A percentile compares a stretch with the other conserved stretches of the same genome.
These are phyloP conservation scores for Hypoxylon sp. DNA, from an alignment of 2,329 filamentous ascomycete species.

Conservation along the genomic window DNA sequence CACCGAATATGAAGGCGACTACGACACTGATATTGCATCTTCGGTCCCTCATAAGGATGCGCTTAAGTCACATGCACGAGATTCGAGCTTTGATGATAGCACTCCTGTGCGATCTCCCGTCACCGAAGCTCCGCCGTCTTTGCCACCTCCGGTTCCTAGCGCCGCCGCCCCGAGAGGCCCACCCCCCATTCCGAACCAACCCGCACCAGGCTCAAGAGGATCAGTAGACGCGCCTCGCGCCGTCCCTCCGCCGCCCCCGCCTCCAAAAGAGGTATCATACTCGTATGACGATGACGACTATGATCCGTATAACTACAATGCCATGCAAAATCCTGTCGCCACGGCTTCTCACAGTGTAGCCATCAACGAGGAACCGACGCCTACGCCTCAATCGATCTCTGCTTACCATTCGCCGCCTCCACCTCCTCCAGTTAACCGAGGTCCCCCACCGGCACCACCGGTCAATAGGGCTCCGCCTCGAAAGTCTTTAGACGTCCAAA, in stretches of 20 bases:
- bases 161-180: constrained; percentile 70
- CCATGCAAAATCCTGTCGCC: constrained; percentile 47
- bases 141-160: constrained; percentile 69
- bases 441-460: constrained; percentile 57
- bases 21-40: constrained; percentile 97
- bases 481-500: constrained; percentile 74
- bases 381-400: constrained; percentile 63
- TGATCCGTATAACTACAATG: constrained; percentile 72
- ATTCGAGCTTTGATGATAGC: constrained; percentile 80
- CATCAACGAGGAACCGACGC: constrained; percentile 60
- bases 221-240: constrained; percentile 79
- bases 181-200: constrained; percentile 74
- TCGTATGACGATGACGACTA: constrained; percentile 73
- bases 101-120: constrained; percentile 70
- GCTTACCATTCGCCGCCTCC: constrained; percentile 58
- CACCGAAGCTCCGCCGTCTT: constrained; percentile 58
- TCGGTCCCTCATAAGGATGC: constrained; percentile 94
- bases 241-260: constrained; percentile 74
- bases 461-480: constrained; percentile 59
- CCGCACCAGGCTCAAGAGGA: constrained; percentile 63
- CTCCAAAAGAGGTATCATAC: constrained; percentile 58
- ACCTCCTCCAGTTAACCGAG: constrained; percentile 62
- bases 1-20: constrained; percentile 96
- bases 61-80: constrained; percentile 82
- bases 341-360: constrained; percentile 54